phyloP scores from a whole-genome alignment of 139 green algal genomes.

The Chlorella sp. region DNA sequence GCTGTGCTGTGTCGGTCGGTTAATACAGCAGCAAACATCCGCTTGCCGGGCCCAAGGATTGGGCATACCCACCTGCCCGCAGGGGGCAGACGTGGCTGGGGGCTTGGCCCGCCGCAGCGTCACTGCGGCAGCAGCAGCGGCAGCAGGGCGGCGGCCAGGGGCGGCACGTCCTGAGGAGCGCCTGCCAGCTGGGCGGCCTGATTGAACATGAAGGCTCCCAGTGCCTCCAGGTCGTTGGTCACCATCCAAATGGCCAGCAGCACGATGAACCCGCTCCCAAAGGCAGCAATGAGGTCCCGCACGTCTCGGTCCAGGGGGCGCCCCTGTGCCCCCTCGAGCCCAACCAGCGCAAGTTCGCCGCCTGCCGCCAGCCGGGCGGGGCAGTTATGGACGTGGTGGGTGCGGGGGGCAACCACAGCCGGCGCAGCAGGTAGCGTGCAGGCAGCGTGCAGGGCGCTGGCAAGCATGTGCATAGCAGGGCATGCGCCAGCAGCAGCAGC shows the following conservation, averaged over 20 bases:
- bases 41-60: too few relatives aligned
- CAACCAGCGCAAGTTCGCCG: neutral
- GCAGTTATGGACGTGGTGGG: neutral
- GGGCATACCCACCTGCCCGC: conserved; percentile 2
- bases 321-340: neutral
- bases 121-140: too few relatives aligned
- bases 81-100: too few relatives aligned
- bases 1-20: too few relatives aligned
- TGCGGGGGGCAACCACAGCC: too few relatives aligned
- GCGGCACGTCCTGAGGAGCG: too few relatives aligned
- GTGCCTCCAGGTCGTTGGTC: conserved; percentile 12
- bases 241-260: conserved; percentile 11
- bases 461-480: neutral
- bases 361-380: neutral
- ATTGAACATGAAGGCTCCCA: neutral
- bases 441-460: neutral
- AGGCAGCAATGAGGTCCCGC: neutral
- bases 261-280: neutral
- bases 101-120: too few relatives aligned
- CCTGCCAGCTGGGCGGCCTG: neutral
- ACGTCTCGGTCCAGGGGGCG: neutral
- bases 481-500: neutral
- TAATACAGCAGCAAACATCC: too few relatives aligned
- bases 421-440: too few relatives aligned
- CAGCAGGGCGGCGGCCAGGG: too few relatives aligned